phyloP scores from a whole-genome alignment of 2,329 filamentous ascomycete genomes.

The Ophiosphaerella korrae region DNA sequence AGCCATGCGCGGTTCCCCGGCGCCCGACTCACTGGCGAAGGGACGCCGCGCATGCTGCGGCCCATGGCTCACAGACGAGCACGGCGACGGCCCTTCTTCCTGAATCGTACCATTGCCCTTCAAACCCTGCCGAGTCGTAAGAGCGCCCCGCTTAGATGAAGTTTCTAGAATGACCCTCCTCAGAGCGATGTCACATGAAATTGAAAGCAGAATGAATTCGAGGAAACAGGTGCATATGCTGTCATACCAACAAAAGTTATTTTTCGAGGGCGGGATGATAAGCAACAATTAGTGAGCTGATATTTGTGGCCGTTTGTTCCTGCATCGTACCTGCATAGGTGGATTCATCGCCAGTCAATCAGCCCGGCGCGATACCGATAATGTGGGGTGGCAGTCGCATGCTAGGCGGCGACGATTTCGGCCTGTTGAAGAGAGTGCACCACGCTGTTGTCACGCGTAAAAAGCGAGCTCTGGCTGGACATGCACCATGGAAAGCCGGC shows the following conservation, averaged over 20 bases:
- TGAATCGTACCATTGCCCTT: conserved; percentile 36
- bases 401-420: conserved; percentile 31
- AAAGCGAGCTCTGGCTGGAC: conserved; percentile 28
- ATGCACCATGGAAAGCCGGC: conserved; percentile 23
- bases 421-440: conserved; percentile 20
- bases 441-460: conserved; percentile 37
- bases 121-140: conserved; percentile 33
- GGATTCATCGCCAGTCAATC: conserved; percentile 27
- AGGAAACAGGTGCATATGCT: conserved; percentile 2
- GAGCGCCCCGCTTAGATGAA: conserved; percentile 33
- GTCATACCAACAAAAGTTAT: conserved; percentile 12
- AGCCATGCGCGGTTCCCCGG: conserved; percentile 47
- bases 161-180: conserved; percentile 37
- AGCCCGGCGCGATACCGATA: conserved; percentile 25
- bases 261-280: conserved; percentile 23
- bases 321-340: conserved; percentile 49
- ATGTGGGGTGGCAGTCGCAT: conserved; percentile 36
- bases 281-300: conserved; percentile 13
- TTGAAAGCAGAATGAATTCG: conserved; percentile 5
- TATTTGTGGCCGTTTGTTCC: conserved; percentile 25
- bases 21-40: conserved; percentile 37
- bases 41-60: conserved; percentile 25
- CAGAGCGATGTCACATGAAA: conserved; percentile 12
- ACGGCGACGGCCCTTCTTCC: conserved; percentile 30
- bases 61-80: conserved; percentile 26